Evolutionary conservation across 208 protist genomes (phyloP), one percentile per base, ranked within the genome.

Genomic region (Porcisia hertigi): DNA sequence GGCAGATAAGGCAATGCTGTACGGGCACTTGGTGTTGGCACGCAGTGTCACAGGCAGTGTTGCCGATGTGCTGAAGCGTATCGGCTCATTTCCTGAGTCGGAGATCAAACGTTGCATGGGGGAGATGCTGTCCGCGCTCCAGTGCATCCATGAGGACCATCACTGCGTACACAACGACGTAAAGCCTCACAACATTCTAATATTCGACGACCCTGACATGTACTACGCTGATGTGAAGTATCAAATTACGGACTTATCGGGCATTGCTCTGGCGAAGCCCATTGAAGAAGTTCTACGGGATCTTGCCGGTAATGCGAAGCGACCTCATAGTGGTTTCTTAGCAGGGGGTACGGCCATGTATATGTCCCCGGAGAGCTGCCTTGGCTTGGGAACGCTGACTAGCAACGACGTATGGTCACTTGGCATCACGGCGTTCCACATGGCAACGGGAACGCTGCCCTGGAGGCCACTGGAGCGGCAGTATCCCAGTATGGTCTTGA

Each of bases 341-440:
- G 69, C 76, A 5, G 78, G 71, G 14, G 93, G 93, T 6, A 96
- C 93, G 3, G 73, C 83, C 0, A 41, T 76, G 9, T 95, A 91
- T 75, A 95, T 97, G 91, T 95, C 93, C 12, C 93, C 93, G 5
- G 89, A 97, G 67, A 85, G 84, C 64, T 94, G 93, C 64, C 71
- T 91, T 12, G 91, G 91, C 12, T 36, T 94, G 18, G 71, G 57
- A 9, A 84, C 76, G 70, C 67, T 86, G 25, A 45, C 84, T 3
- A 76, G 84, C 59, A 97, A 93, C 71, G 93, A 97, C 80, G 76
- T 94, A 7, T 97, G 93, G 91, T 94, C 93, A 1, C 63, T 97
- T 3, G 93, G 93, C 49, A 86, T 97, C 55, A 89, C 88, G 20
- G 81, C 81, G 41, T 94, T 90, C 76, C 86, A 95, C 69, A 79